Conservation (phyloP, 306 rosid genomes). For the Amphicarpaea edgeworthii region DNA sequence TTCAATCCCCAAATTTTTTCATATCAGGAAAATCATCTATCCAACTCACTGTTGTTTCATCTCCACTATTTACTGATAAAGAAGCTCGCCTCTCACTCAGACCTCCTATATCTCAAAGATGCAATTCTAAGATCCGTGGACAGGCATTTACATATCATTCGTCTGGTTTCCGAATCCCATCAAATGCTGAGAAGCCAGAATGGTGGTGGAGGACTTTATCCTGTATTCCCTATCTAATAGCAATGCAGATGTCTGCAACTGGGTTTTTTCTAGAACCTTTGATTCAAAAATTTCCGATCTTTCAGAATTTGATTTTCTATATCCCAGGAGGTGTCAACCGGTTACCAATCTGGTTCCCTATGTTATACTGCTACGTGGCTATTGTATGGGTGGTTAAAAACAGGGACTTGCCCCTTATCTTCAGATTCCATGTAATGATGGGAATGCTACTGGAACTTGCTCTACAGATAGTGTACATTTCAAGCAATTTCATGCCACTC, state of each 20-base stretch:
- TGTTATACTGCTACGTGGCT: constrained; percentile 66
- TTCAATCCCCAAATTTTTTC: not conserved
- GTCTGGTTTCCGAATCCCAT: constrained; percentile 58
- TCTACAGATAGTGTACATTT: constrained; percentile 61
- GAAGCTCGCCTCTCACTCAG: constrained; percentile 41
- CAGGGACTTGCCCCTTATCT: constrained; percentile 65
- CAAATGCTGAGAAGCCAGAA: constrained; percentile 73
- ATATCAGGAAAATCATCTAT: constrained; percentile 57
- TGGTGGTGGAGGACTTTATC: constrained; percentile 97
- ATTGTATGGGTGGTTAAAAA: constrained; percentile 72
- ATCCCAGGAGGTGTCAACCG: constrained; percentile 81
- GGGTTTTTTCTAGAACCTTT: constrained; percentile 71
- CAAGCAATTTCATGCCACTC: constrained; percentile 84
- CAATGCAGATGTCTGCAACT: constrained; percentile 77
- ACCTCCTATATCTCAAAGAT: constrained; percentile 45
- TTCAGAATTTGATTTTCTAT: constrained; percentile 60
- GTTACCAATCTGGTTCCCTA: constrained; percentile 77
- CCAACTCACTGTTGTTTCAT: constrained; percentile 46
- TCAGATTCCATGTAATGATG: constrained; percentile 76
- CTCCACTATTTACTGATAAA: constrained; percentile 46
- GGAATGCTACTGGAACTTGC: constrained; percentile 78
- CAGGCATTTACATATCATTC: constrained; percentile 66
- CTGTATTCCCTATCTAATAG: constrained; percentile 74
- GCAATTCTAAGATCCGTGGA: constrained; percentile 40
- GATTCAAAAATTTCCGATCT: constrained; percentile 53